Base-by-base conservation (phyloP, 495 filamentous ascomycete species). In the Bryoglossum gracile region DNA sequence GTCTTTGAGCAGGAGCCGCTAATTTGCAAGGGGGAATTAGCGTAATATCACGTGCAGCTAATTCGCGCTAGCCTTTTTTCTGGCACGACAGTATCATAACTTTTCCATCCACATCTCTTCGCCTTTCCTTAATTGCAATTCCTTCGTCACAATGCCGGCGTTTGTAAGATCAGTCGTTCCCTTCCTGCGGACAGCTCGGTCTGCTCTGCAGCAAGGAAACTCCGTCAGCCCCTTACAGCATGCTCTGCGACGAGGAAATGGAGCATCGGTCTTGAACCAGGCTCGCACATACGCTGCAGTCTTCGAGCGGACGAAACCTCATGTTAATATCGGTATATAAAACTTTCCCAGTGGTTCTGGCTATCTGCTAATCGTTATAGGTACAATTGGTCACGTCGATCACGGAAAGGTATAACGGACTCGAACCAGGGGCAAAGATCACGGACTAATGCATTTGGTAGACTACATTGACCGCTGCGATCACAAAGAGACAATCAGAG, bases 311-410 rank as follows among this genome's bases (percentile, higher is more conserved):
- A 84, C 74, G 64, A 98, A 97, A 75, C 92, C 94, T 43, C 92
- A 98, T 64, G 89, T 97, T 54, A 98, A 98, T 71, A 91, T 98
- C 62, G 92, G 88, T 89, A 76, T 57, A 74, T 48, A 25, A 34
- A 6, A 30, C 1, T 25, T 22, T 8, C 8, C 18, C n/a, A 23
- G 21, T 48, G 50, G 17, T n/a, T 19, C 33, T n/a, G 32, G 33
- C 16, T 16, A 39, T 48, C 9, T 42, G 37, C 51, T 58, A 22
- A 58, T 18, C 1, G 22, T 24, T 28, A 35, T 53, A 91, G 86
- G 89, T 68, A 98, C 92, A 56, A 98, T 98, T 72, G 92, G 92
- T 54, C 92, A 98, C 73, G 92, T 98, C 68, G 92, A 98, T 79
- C 92, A 98, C 70, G 92, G 92, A 73, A 98, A 98, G 84, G 91